Evolutionary conservation across 208 protist genomes (phyloP).

Genomic region (Trypanosoma cruzi): DNA sequence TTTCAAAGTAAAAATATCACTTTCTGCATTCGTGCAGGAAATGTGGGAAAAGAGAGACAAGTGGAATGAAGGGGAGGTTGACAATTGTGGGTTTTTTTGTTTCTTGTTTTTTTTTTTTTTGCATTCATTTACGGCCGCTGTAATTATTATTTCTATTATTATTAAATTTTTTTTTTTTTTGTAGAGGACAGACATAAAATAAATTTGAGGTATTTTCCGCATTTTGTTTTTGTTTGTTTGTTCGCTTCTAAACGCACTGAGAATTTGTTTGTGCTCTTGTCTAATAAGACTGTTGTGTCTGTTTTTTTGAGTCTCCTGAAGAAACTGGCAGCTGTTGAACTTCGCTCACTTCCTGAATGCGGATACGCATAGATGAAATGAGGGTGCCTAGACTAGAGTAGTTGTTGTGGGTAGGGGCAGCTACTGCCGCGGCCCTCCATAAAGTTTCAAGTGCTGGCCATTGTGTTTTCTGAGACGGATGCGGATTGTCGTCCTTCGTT

Average conservation of each 20-base stretch:
- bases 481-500: background rate
- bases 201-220: background rate
- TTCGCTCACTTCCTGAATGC: background rate
- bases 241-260: no score
- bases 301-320: background rate
- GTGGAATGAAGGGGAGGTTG: constrained; percentile 97
- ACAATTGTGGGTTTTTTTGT: background rate
- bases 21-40: background rate
- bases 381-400: constrained; percentile 21
- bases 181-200: background rate
- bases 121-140: constrained; percentile 94
- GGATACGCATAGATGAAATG: constrained; percentile 4
- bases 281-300: background rate
- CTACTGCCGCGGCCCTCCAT: constrained; percentile 25
- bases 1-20: no score
- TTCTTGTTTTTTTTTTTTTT: background rate
- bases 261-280: no score
- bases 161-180: background rate
- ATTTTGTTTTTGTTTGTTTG: background rate
- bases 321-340: background rate
- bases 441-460: constrained; percentile 28
- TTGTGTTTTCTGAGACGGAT: background rate
- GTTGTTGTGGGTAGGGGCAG: constrained; percentile 15
- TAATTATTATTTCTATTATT: constrained; percentile 3
- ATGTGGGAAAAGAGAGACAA: constrained; percentile 96